Evolutionary conservation across 2,329 filamentous ascomycete species (phyloP), one percentile per base, ranked within the genome.

Genomic region (Ophiocordyceps sinensis): DNA sequence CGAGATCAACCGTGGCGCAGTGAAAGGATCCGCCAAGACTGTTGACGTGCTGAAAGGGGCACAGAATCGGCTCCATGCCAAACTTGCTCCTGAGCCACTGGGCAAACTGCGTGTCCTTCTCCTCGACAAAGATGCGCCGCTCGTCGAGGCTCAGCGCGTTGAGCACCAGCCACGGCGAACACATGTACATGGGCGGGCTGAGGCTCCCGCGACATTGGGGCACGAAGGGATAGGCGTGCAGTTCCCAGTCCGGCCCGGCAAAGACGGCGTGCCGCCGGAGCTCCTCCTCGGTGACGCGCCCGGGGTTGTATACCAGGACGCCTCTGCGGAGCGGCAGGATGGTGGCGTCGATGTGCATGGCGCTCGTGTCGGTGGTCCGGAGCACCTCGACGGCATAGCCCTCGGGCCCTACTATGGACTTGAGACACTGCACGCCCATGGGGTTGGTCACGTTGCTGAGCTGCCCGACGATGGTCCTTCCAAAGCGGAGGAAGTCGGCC

Each of bases 341-440:
- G 11, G 38, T 43, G 34, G 41, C 41, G n/a, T 43, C 41, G 5
- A 40, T 43, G 17, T 43, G 38, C 41, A 40, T 43, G 11, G 41
- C 38, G 14, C 40, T 38, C 12, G 32, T 28, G 21, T 40, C 41
- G 4, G 21, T 36, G 11, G 28, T 40, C 11, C 28, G 5, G 4
- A 40, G 37, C 5, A 43, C 8, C 34, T 43, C 41, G 12, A 43
- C 41, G n/a, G 21, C 21, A 28, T 43, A 43, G 15, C 41, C 38
- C 14, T 39, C 37, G 21, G 41, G 41, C n/a, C n/a, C n/a, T 2
- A 43, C 28, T 11, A 40, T 28, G 21, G 41, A 28, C 14, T 37
- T 19, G 17, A 43, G 28, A 21, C 40, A 43, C 13, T 37, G 32
- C 7, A 37, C 34, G 6, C 41, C 41, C 34, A 10, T 31, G 11